Base-by-base conservation (phyloP, 2,329 filamentous ascomycete species). In the Fusarium luffae region DNA sequence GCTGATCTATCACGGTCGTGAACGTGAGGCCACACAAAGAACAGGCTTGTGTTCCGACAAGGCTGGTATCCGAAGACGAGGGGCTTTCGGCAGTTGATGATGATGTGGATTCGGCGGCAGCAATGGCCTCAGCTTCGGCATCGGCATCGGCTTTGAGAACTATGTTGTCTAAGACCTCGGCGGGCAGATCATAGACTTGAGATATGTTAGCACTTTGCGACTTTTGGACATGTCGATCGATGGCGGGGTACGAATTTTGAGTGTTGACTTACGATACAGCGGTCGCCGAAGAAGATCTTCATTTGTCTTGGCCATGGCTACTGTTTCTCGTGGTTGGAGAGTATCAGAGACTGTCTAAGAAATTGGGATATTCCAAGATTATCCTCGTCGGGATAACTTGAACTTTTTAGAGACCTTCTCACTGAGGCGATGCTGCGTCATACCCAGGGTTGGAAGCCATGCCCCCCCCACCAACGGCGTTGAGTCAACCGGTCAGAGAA, bases 181-280 rank as follows among this genome's bases (percentile, higher is more conserved):
- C 83, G 1, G 93, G 93, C 25, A 98, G 87, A 78, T 97, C 91
- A 79, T 94, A 98, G 60, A 95, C 92, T 94, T 44, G 37, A 21
- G 9, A 27, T 14, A 37, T 30, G 62, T 76, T 28, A 76, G 71
- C 23, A 55, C 54, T 50, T 43, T 63, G 49, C 50, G 23, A 23
- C 54, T 59, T 30, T 43, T 32, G 23, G 32, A 56, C 30, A 27
- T 48, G 60, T 40, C 34, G 27, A 54, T 57, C 19, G 9, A 62
- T 57, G 63, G 68, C 21, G 59, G 72, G 61, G 63, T 51, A 57
- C 37, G 58, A 32, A 25, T 47, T 51, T 32, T 41, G 28, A 63
- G 66, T 57, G 46, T 46, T 32, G 28, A 40, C 71, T 63, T 78
- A 85, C 84, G 76, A 70, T 88, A 88, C 54, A 88, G 82, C 14